A percentile compares a stretch with the other conserved stretches of the same genome.
Conservation (phyloP, 2,329 filamentous ascomycete genomes). For the Paraphaeosphaeria minitans region DNA sequence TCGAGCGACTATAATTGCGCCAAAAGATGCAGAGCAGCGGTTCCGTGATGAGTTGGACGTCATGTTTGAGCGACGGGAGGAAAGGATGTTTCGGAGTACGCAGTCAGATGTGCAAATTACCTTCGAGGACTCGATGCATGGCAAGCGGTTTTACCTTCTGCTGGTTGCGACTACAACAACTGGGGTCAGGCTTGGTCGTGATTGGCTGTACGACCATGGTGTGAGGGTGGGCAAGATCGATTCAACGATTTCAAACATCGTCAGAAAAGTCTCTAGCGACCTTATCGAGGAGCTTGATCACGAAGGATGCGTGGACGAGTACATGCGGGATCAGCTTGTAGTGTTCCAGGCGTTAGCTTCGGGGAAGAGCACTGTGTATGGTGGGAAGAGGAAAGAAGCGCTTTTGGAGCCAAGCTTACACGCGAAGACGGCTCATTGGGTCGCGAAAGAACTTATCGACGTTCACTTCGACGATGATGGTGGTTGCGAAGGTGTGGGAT, state of each 20-base stretch:
- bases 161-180: conserved; percentile 58
- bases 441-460: conserved; percentile 46
- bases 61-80: conserved; percentile 27
- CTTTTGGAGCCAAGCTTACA: conserved; percentile 50
- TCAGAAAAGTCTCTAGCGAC: conserved; percentile 51
- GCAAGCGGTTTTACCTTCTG: conserved; percentile 58
- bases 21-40: conserved; percentile 35
- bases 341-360: conserved; percentile 63
- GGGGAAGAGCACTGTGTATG: conserved; percentile 46
- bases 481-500: conserved; percentile 45
- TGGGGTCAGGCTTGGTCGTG: conserved; percentile 57
- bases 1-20: conserved; percentile 48
- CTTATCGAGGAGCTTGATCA: conserved; percentile 54
- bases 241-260: conserved; percentile 43
- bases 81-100: conserved; percentile 24
- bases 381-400: conserved; percentile 26
- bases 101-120: conserved; percentile 21
- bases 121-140: conserved; percentile 52
- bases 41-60: conserved; percentile 33
- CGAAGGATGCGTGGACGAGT: conserved; percentile 58
- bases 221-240: conserved; percentile 29
- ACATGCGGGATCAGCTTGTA: conserved; percentile 63
- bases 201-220: conserved; percentile 54
- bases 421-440: conserved; percentile 54
- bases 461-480: conserved; percentile 47